Evolutionary conservation across 441 rosid species (phyloP), one percentile per base, ranked within the genome.

Genomic region (Erodium trifolium): DNA sequence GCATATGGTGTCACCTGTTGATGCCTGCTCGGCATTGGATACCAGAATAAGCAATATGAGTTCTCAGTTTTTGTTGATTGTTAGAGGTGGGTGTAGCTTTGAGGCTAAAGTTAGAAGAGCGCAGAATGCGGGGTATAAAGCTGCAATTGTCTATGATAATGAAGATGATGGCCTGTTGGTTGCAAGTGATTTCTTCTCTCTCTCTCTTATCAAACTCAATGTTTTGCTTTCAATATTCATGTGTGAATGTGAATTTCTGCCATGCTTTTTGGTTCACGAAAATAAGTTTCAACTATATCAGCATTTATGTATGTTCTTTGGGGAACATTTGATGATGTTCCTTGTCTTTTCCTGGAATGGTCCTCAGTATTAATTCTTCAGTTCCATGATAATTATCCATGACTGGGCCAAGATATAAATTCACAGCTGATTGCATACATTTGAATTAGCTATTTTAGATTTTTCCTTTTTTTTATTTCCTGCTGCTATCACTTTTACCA

Each of bases 81-180:
- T 86, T 41, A 87, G 99, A 77, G 99, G 95, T 72, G 87, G 84
- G 3, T 93, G 99, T 69, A 81, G 89, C 79, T 93, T 93, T 31
- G 95, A 93, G 65, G 87, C 87, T 1, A 93, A 91, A 77, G 86
- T 89, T 68, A 83, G 93, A 74, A 82, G 75, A 43, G 99, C 86
- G 2, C 97, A 91, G 67, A 86, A 75, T 73, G 95, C 97, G 5
- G 89, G 96, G 5, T 93, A 82, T 71, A 78, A 79, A 77, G 95
- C 93, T 67, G 97, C 88, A 65, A 79, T 93, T 76, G 86, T 91
- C 45, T 89, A 87, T 67, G 89, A 93, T 75, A 72, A 79, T 66
- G 84, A 86, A 74, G 85, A 74, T 68, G 80, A 83, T 69, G 93
- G 86, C 1, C 59, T 79, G 80, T 76, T 91, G 78, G 82, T 93